Percentiles rank a stretch among this genome's conserved stretches.
Conservation (phyloP, 2,329 filamentous ascomycete species). For the Penicillium crustosum region DNA sequence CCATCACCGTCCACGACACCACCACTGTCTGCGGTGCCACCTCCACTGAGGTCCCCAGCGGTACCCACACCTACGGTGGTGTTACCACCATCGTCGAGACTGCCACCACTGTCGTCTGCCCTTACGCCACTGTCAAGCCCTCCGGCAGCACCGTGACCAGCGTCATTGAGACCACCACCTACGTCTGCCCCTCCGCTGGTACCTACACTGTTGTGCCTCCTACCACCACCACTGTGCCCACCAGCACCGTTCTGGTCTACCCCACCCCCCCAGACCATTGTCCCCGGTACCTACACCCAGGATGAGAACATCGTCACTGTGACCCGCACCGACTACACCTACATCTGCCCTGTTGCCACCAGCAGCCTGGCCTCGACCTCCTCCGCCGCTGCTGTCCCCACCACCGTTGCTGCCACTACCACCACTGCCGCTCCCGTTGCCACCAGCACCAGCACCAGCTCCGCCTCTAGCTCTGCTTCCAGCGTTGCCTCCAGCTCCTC, state of each 20-base stretch:
- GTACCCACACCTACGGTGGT: slow-evolving; percentile 69
- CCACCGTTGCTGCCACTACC: slow-evolving; percentile 26
- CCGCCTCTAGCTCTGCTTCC: slow-evolving; percentile 13
- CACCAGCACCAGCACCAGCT: slow-evolving; percentile 8
- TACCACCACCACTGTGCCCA: slow-evolving; percentile 60
- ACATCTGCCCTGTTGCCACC: slow-evolving; percentile 68
- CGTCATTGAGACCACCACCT: slow-evolving; percentile 68
- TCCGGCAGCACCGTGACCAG: slow-evolving; percentile 60
- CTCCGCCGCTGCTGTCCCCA: slow-evolving; percentile 25
- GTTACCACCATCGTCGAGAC: slow-evolving; percentile 68
- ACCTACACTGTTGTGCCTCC: slow-evolving; percentile 71
- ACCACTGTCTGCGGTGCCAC: slow-evolving; percentile 67
- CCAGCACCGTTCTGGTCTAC: slow-evolving; percentile 57
- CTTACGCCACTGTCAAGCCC: slow-evolving; percentile 65
- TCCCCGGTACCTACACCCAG: slow-evolving; percentile 71
- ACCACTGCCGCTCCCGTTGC: slow-evolving; percentile 9
- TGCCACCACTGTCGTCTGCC: slow-evolving; percentile 68
- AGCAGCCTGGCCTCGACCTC: slow-evolving; percentile 32
- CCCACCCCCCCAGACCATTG: slow-evolving; percentile 65
- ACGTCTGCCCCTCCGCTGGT: slow-evolving; percentile 70
- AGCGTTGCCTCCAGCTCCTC: slow-evolving; percentile 16
- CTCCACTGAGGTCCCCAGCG: slow-evolving; percentile 61
- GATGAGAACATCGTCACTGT: slow-evolving; percentile 66
- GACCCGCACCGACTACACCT: slow-evolving; percentile 65
- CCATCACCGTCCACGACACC: slow-evolving; percentile 64